Percentiles rank a stretch among this genome's conserved stretches.
phyloP scores from a whole-genome alignment of 331 rosid species.

The Quercus phellos region DNA sequence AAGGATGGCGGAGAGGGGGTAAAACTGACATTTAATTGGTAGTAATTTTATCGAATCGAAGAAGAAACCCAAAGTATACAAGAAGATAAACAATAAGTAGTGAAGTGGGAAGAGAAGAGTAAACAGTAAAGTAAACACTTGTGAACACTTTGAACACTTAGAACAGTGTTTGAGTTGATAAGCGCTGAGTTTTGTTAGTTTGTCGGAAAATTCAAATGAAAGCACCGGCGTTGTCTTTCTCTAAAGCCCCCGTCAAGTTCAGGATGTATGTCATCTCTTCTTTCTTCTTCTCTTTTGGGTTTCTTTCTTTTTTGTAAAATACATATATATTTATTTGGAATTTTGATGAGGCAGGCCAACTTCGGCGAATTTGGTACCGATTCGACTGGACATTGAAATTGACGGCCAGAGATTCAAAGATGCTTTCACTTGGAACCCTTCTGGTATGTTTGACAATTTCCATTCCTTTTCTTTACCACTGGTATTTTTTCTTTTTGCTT shows the following conservation, averaged over 20 bases:
- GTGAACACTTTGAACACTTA: no score
- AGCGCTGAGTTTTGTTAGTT: no score
- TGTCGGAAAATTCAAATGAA: slow-evolving; percentile 21
- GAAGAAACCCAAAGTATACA: no score
- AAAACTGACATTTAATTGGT: no score
- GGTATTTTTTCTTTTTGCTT: not conserved
- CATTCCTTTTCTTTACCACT: not conserved
- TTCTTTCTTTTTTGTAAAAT: no score
- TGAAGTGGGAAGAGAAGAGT: no score
- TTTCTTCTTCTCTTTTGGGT: not conserved
- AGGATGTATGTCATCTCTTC: slow-evolving; percentile 30
- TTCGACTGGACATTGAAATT: slow-evolving; percentile 63
- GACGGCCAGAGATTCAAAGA: slow-evolving; percentile 72
- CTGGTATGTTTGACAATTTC: slow-evolving; percentile 33
- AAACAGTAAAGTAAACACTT: no score
- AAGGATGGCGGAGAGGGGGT: no score
- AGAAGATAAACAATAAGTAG: no score
- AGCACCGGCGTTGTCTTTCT: slow-evolving; percentile 31
- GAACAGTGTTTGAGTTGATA: no score
- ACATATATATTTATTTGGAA: no score
- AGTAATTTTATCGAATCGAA: no score
- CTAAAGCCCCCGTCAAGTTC: slow-evolving; percentile 49
- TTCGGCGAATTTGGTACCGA: slow-evolving; percentile 57
- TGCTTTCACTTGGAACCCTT: slow-evolving; percentile 81
- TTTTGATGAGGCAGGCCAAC: slow-evolving; percentile 36